phyloP scores from a whole-genome alignment of 495 filamentous ascomycete species.

The Aspergillus carlsbadensis region DNA sequence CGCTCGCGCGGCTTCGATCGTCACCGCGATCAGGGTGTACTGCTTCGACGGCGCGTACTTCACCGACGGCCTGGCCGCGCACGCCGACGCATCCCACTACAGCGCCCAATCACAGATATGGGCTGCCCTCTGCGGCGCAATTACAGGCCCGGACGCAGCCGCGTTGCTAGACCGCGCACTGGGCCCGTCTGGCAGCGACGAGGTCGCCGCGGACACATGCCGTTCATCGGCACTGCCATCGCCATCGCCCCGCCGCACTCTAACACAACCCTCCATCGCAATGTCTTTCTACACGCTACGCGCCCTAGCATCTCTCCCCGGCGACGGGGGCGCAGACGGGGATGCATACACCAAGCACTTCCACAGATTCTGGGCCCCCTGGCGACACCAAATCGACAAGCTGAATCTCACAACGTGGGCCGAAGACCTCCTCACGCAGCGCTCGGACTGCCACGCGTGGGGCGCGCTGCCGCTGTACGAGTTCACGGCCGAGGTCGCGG shows the following conservation, averaged over 20 bases:
- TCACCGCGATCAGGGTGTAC: too few relatives aligned
- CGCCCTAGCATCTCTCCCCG: background rate
- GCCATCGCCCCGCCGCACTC: background rate
- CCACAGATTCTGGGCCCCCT: background rate
- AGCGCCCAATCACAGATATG: background rate
- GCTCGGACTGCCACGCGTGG: background rate
- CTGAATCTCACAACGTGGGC: background rate
- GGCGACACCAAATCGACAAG: background rate
- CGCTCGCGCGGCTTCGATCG: too few relatives aligned
- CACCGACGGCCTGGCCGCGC: background rate
- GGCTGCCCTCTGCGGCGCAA: background rate
- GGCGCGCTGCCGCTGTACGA: background rate
- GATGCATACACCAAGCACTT: background rate
- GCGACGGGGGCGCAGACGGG: too few relatives aligned
- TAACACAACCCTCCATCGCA: background rate
- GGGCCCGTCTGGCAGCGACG: too few relatives aligned
- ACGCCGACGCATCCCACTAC: too few relatives aligned
- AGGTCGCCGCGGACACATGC: too few relatives aligned
- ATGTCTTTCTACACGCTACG: constrained; percentile 1
- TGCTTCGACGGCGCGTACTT: too few relatives aligned
- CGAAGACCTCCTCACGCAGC: background rate
- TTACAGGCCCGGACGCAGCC: too few relatives aligned
- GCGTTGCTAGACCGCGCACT: too few relatives aligned
- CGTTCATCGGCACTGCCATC: too few relatives aligned
- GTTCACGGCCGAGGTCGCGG: background rate